phyloP scores from a whole-genome alignment of 108 stramenopile species.

The Skeletonema marinoi region DNA sequence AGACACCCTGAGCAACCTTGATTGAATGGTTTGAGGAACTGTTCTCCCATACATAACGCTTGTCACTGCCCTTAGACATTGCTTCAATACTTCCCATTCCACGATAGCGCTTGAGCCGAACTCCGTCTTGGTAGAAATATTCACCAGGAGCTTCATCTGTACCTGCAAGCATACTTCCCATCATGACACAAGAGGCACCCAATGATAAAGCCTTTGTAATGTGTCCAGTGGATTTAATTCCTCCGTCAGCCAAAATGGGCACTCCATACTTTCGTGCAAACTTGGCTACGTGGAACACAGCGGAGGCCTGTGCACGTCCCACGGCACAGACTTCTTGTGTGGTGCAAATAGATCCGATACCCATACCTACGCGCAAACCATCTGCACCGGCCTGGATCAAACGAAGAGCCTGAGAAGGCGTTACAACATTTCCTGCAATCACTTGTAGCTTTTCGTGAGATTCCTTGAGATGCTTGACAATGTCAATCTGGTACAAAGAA shows the following conservation, averaged over 20 bases:
- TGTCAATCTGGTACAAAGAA: constrained; percentile 98
- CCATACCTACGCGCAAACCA: constrained; percentile 99
- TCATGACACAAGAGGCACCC: constrained; percentile 99
- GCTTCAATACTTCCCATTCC: constrained; percentile 99
- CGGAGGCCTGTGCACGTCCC: constrained; percentile 98
- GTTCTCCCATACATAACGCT: constrained; percentile 97
- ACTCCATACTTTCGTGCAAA: constrained; percentile 94
- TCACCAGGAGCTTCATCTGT: constrained; percentile 99
- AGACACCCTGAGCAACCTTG: constrained; percentile 99
- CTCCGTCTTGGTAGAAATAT: constrained; percentile 99
- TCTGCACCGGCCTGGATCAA: constrained; percentile 99
- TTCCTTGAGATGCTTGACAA: constrained; percentile 91
- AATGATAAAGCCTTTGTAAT: constrained; percentile 97
- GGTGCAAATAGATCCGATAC: constrained; percentile 99
- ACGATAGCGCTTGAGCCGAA: constrained; percentile 98
- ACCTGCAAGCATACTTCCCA: constrained; percentile 99
- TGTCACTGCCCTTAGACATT: constrained; percentile 97
- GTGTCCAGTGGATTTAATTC: constrained; percentile 97
- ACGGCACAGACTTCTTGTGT: constrained; percentile 99
- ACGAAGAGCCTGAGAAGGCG: constrained; percentile 93
- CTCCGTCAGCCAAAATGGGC: constrained; percentile 99
- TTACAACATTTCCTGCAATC: constrained; percentile 99
- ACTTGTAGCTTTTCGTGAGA: constrained; percentile 90
- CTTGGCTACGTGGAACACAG: constrained; percentile 97
- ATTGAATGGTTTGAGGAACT: constrained; percentile 74